Evolutionary conservation across 2,329 filamentous ascomycete species (phyloP), one percentile per base, ranked within the genome.

Genomic region (Talaromyces amestolkiae): DNA sequence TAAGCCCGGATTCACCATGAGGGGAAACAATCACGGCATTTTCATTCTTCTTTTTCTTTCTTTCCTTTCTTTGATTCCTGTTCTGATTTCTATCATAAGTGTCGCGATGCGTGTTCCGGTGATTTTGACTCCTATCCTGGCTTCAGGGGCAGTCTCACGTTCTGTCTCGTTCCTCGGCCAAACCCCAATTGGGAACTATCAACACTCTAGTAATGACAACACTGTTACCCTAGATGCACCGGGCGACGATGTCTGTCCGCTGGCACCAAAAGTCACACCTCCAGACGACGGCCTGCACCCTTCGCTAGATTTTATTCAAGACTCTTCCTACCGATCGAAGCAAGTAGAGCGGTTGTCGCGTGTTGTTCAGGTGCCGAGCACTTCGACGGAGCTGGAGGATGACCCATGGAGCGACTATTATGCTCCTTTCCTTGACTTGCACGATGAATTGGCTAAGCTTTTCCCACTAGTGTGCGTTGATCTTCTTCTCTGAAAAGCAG

Each of bases 361-460:
- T 7, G 81, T 88, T 4, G 85, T 89, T 35, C 59, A 66, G 22
- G 60, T 66, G 33, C 64, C 64, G 17, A 80, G 83, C 69, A 80
- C 87, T 31, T 84, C 84, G 0, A 86, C 85, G 1, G 71, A 71
- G 2, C 70, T 77, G 13, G 72, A 71, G 13, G 75, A 78, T 61
- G 74, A 70, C 61, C 70, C 71, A 64, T 70, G 43, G 88, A 90
- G 70, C 74, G 81, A 51, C 80, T 66, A 85, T 61, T 91, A 88
- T 83, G 81, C 85, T 1, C 80, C 84, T 10, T 84, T 91, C 69
- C 80, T 81, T 53, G 76, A 83, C 2, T 82, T 90, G 62, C 83
- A 84, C 6, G 71, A 72, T 8, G 83, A 83, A 39, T 75, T 89
- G 37, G 70, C 80, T 64, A 69, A 77, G 64, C 79, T 82, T 0